phyloP scores from a whole-genome alignment of 495 filamentous ascomycete genomes.

The Aspergillus homomorphus region DNA sequence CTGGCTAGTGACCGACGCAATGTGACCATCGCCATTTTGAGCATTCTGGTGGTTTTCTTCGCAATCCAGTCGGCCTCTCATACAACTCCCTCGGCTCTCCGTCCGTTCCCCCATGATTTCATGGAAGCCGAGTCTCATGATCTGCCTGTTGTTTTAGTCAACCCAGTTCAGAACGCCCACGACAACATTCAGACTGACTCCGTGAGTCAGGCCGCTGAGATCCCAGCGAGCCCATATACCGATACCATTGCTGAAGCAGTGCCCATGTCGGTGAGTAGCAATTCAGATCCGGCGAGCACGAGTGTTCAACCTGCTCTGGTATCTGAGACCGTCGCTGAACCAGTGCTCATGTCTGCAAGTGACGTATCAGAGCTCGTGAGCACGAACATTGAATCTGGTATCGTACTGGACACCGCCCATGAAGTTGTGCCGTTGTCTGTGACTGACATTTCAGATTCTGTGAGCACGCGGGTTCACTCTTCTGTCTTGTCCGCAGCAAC shows the following conservation, averaged over 20 bases:
- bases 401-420: neutral
- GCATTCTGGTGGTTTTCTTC: slow-evolving; percentile 57
- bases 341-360: neutral
- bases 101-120: slow-evolving; percentile 20
- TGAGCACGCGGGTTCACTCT: neutral
- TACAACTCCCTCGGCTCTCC: slow-evolving; percentile 13
- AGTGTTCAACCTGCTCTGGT: neutral
- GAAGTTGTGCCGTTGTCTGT: neutral
- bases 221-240: neutral
- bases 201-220: neutral
- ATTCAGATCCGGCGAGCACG: neutral
- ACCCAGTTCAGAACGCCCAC: slow-evolving; percentile 6
- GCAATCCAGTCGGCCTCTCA: slow-evolving; percentile 28
- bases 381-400: neutral
- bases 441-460: neutral
- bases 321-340: neutral
- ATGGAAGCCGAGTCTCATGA: neutral
- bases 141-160: slow-evolving; percentile 8
- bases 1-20: slow-evolving; percentile 69
- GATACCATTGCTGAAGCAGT: neutral
- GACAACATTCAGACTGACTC: neutral
- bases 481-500: neutral
- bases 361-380: neutral
- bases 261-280: neutral
- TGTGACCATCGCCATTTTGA: slow-evolving; percentile 61